phyloP scores from a whole-genome alignment of 1,284 basidiomycete species.

The Ceratobasidium sp. region DNA sequence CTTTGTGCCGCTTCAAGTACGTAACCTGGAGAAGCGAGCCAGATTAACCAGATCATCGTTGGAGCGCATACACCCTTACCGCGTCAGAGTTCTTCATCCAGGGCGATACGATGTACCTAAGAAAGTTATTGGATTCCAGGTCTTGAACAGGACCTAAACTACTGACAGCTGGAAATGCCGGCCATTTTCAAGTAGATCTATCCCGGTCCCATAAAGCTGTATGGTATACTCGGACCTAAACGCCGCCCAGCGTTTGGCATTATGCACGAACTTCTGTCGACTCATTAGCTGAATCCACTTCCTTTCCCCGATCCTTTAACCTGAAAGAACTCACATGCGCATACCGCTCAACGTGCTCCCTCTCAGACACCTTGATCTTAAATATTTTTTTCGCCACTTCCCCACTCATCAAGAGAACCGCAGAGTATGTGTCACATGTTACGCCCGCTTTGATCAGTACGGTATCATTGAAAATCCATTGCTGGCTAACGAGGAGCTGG shows the following conservation, averaged over 20 bases:
- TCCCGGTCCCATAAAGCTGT: slow-evolving; percentile 39
- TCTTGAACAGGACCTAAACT: neutral
- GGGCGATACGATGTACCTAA: slow-evolving; percentile 43
- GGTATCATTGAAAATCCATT: slow-evolving; percentile 21
- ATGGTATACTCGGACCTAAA: slow-evolving; percentile 39
- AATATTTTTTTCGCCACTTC: slow-evolving; percentile 44
- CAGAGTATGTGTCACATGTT: slow-evolving; percentile 31
- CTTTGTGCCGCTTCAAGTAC: slow-evolving; percentile 23
- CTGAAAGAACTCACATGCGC: neutral
- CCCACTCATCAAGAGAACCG: slow-evolving; percentile 24
- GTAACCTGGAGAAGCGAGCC: slow-evolving; percentile 5
- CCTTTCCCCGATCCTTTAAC: neutral
- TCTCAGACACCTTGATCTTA: slow-evolving; percentile 33
- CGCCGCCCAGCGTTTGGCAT: slow-evolving; percentile 16
- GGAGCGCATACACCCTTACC: neutral
- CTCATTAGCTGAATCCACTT: neutral
- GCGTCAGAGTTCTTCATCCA: slow-evolving; percentile 41
- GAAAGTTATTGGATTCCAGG: neutral
- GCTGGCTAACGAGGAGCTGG: slow-evolving; percentile 28
- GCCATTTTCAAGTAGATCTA: slow-evolving; percentile 25
- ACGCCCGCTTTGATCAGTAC: slow-evolving; percentile 24
- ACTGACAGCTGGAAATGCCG: slow-evolving; percentile 43
- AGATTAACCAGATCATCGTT: no score
- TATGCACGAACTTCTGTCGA: slow-evolving; percentile 20
- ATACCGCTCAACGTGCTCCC: slow-evolving; percentile 28